These are phyloP conservation scores for Lachancea sp. DNA, from an alignment of 805 yeast genomes.

Conservation along the genomic window DNA sequence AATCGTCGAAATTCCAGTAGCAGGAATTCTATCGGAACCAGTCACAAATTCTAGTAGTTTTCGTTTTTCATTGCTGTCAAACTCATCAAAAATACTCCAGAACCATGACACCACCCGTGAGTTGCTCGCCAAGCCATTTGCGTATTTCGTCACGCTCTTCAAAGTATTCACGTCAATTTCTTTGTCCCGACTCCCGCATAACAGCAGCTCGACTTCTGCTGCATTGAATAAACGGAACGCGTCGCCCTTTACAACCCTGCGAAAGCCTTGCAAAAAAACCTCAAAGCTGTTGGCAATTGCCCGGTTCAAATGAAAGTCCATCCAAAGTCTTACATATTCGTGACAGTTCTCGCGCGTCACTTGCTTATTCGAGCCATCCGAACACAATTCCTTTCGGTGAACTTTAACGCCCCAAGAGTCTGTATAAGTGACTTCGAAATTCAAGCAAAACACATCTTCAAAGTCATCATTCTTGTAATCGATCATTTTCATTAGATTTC, in stretches of 20 bases:
- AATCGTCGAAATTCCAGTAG: constrained; percentile 79
- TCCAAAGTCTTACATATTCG: constrained; percentile 57
- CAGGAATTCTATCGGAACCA: constrained; percentile 88
- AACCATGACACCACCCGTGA: constrained; percentile 63
- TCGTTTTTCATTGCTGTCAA: constrained; percentile 46
- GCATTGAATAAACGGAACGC: constrained; percentile 76
- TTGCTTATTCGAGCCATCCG: constrained; percentile 46
- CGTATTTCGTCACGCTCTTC: constrained; percentile 66
- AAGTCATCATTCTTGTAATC: constrained; percentile 41
- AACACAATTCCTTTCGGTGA: constrained; percentile 37
- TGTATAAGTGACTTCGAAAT: constrained; percentile 54
- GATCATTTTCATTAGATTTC: constrained; percentile 42
- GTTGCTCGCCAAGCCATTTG: constrained; percentile 46
- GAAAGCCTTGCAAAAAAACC: constrained; percentile 65
- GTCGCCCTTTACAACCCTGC: constrained; percentile 61
- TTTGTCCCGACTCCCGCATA: constrained; percentile 68
- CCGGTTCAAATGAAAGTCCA: constrained; percentile 51
- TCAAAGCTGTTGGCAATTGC: constrained; percentile 47
- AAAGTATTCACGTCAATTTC: constrained; percentile 56
- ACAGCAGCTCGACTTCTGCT: constrained; percentile 68
- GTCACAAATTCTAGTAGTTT: constrained; percentile 71
- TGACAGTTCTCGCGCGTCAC: constrained; percentile 58
- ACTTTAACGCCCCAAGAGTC: constrained; percentile 37
- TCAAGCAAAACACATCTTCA: constrained; percentile 43
- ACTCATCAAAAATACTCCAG: constrained; percentile 66